Conservation (phyloP, 2,329 filamentous ascomycete genomes). For the Lachnellula hyalina region DNA sequence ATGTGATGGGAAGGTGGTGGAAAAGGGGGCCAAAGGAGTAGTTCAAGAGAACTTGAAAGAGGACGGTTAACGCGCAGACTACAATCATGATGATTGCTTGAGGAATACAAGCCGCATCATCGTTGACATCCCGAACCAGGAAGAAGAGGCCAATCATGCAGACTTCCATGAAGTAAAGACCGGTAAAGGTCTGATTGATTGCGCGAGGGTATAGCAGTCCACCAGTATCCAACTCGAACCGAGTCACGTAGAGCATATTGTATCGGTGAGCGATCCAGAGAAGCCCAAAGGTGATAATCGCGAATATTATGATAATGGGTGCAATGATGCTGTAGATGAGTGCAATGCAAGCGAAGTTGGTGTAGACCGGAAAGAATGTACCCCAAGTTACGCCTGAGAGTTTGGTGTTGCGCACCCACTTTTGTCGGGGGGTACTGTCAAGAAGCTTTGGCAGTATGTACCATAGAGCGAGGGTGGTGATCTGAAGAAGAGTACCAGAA, state of each 20-base stretch:
- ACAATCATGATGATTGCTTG: conserved; percentile 86
- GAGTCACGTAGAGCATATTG: conserved; percentile 90
- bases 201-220: conserved; percentile 87
- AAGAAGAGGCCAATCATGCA: conserved; percentile 89
- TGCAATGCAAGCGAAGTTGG: conserved; percentile 90
- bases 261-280: conserved; percentile 97
- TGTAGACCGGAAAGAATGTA: conserved; percentile 91
- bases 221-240: conserved; percentile 85
- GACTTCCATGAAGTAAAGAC: conserved; percentile 90
- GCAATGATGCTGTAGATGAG: conserved; percentile 85
- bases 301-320: conserved; percentile 87
- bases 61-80: conserved; percentile 59
- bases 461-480: conserved; percentile 73
- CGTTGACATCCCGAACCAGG: conserved; percentile 56
- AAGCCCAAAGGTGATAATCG: conserved; percentile 83
- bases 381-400: conserved; percentile 82
- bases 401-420: conserved; percentile 79
- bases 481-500: conserved; percentile 80
- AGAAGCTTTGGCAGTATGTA: conserved; percentile 74
- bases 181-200: conserved; percentile 93
- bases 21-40: conserved; percentile 78
- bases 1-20: conserved; percentile 84
- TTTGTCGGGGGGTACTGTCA: conserved; percentile 75
- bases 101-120: conserved; percentile 55
- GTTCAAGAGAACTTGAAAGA: conserved; percentile 80